Percentiles rank a stretch among this genome's conserved stretches.
phyloP scores from a whole-genome alignment of 2,329 filamentous ascomycete genomes.

The Aspergillus sp. region DNA sequence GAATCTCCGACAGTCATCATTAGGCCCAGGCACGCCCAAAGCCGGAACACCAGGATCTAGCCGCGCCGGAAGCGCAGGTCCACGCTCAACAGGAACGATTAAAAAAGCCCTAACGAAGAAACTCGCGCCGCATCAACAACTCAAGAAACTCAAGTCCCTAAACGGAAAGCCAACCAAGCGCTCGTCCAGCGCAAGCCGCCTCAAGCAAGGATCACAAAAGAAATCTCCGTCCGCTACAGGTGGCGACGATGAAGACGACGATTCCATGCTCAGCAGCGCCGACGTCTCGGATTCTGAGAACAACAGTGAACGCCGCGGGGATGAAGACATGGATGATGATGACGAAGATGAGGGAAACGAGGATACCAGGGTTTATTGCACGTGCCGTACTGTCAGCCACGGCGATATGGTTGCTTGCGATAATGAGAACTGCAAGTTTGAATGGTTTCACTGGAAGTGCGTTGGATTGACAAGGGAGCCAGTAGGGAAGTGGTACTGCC shows the following conservation, averaged over 20 bases:
- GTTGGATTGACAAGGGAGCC: constrained; percentile 66
- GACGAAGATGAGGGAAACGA: constrained; percentile 58
- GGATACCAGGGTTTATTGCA: constrained; percentile 67
- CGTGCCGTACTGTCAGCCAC: constrained; percentile 67
- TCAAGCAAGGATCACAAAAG: constrained; percentile 42
- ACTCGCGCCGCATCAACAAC: constrained; percentile 59
- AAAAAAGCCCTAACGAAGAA: constrained; percentile 58
- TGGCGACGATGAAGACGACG: constrained; percentile 56
- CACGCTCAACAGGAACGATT: constrained; percentile 45
- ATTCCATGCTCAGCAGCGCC: constrained; percentile 58
- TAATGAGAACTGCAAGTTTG: constrained; percentile 65
- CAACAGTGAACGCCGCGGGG: constrained; percentile 34
- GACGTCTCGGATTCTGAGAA: constrained; percentile 54
- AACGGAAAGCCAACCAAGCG: constrained; percentile 47
- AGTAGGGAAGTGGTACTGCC: constrained; percentile 61
- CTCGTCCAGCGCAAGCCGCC: constrained; percentile 46
- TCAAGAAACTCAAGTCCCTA: constrained; percentile 44
- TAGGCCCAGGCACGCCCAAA: constrained; percentile 68
- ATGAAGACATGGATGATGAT: constrained; percentile 51
- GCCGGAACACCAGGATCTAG: constrained; percentile 56
- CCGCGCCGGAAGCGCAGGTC: constrained; percentile 65
- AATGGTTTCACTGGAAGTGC: constrained; percentile 71
- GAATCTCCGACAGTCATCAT: constrained; percentile 62
- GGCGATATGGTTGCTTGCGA: constrained; percentile 72
- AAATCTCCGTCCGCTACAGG: constrained; percentile 47